Base-by-base conservation (phyloP, 1,139 yeast species). In the Arxiozyma telluris region DNA sequence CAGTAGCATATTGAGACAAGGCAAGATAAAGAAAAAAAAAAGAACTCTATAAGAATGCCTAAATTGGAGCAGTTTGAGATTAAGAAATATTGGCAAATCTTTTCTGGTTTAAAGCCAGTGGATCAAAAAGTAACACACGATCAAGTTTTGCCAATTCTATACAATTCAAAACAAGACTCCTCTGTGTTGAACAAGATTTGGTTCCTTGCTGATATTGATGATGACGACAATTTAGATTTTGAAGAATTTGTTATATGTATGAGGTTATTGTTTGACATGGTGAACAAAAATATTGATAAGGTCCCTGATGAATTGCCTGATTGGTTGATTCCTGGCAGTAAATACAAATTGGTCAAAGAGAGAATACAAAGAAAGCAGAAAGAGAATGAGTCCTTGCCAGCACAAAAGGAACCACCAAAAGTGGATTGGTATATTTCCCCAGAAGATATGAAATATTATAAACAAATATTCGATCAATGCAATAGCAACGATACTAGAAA, bases 361-460 rank as follows among this genome's bases (percentile, higher is more conserved):
- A 75, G 60, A 79, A 77, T 56, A 79, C 77, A 60, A 82, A 80
- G 56, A 81, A 80, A 59, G 79, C 79, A 52, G 83, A 55, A 58
- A 48, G 68, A 63, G 47, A 62, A 64, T 50, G 66, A 59, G 9
- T 65, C 61, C 42, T 49, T 64, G 17, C 67, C 68, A 44, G 56
- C 57, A 20, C 52, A 50, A 18, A 59, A 59, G 50, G 57, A 57
- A 12, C 57, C 60, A n/a, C 66, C 68, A 7, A 62, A 87, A 64
- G 87, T 93, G 66, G 96, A 91, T 66, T 93, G 98, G 98, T 93
- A 93, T 72, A 90, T 93, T 59, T 84, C 96, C 4, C 98, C 97
- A 21, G 78, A 83, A 8, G 97, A 93, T 65, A 82, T 84, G 64
- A 66, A 81, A 2, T 80, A 86, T 12, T 94, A 93, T 70, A 94